Evolutionary conservation across 495 filamentous ascomycete species (phyloP).

Genomic region (Neurospora cerealis): DNA sequence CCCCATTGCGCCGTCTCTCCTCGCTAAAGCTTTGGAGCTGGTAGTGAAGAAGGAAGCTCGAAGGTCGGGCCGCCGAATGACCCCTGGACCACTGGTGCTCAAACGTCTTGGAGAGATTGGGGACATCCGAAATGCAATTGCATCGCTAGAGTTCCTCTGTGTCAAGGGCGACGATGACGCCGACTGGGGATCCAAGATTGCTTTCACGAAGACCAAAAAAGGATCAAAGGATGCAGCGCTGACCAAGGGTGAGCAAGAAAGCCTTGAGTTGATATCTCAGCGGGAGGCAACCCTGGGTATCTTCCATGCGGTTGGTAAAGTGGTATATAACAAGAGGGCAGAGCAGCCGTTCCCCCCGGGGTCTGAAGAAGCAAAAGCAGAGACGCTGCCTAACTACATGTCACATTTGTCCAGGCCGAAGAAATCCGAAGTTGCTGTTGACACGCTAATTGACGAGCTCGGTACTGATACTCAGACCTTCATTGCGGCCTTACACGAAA

Average conservation of each 20-base stretch:
- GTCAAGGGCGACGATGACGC: constrained; percentile 56
- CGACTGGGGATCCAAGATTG: constrained; percentile 57
- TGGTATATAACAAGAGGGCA: constrained; percentile 86
- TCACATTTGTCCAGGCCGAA: constrained; percentile 51
- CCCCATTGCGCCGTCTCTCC: constrained; percentile 74
- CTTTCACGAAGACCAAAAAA: constrained; percentile 52
- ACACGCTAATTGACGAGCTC: constrained; percentile 74
- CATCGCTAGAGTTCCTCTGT: constrained; percentile 83
- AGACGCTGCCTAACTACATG: constrained; percentile 51
- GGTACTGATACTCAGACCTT: constrained; percentile 86
- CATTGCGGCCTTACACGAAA: constrained; percentile 88
- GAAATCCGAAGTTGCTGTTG: constrained; percentile 57
- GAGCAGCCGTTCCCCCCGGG: constrained; percentile 21
- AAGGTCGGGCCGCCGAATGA: constrained; percentile 53
- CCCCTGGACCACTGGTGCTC: constrained; percentile 61
- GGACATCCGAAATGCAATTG: constrained; percentile 85
- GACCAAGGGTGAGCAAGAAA: constrained; percentile 63
- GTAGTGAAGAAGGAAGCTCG: constrained; percentile 73
- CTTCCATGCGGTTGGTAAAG: constrained; percentile 93
- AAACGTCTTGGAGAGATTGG: constrained; percentile 70
- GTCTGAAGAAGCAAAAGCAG: constrained; percentile 26
- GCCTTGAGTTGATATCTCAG: constrained; percentile 64
- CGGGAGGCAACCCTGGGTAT: constrained; percentile 81
- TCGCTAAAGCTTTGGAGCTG: constrained; percentile 71
- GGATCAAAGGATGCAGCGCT: constrained; percentile 42